These are phyloP conservation scores for Mucor ambiguus DNA, from an alignment of 371 early-diverging fungal species.

Conservation along the genomic window DNA sequence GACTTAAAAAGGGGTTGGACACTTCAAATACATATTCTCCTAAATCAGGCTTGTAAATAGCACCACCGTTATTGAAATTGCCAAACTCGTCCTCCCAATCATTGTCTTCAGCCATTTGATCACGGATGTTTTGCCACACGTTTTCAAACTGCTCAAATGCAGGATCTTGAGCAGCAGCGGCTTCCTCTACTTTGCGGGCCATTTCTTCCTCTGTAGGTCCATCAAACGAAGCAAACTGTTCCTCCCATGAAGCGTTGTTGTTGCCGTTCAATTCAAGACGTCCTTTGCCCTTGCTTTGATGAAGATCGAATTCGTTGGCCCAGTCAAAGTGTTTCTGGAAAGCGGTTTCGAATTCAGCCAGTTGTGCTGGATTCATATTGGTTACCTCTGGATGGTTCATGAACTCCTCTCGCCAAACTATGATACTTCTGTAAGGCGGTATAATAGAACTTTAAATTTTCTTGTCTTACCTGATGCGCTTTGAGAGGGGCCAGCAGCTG, in stretches of 20 bases:
- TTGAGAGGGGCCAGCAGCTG: conserved; percentile 37
- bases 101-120: conserved; percentile 51
- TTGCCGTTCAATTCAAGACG: conserved; percentile 41
- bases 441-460: conserved; percentile 4
- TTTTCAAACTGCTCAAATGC: conserved; percentile 54
- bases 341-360: conserved; percentile 65
- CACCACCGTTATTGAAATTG: conserved; percentile 37
- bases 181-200: conserved; percentile 49
- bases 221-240: conserved; percentile 68
- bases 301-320: conserved; percentile 59
- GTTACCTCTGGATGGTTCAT: conserved; percentile 57
- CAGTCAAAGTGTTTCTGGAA: conserved; percentile 70
- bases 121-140: conserved; percentile 61
- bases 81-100: conserved; percentile 68
- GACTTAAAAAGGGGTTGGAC: conserved; percentile 71
- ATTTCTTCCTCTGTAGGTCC: conserved; percentile 53
- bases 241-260: conserved; percentile 47
- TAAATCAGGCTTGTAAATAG: conserved; percentile 58
- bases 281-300: conserved; percentile 55
- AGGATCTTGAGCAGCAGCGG: conserved; percentile 49
- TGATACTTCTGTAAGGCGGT: not conserved
- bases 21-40: conserved; percentile 78
- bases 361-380: conserved; percentile 45
- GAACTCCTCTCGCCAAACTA: conserved; percentile 65
- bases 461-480: conserved; percentile 30